Percentiles rank a stretch among this genome's conserved stretches.
Evolutionary conservation across 441 rosid genomes (phyloP).

Genomic region (Adansonia rubrostipa): DNA sequence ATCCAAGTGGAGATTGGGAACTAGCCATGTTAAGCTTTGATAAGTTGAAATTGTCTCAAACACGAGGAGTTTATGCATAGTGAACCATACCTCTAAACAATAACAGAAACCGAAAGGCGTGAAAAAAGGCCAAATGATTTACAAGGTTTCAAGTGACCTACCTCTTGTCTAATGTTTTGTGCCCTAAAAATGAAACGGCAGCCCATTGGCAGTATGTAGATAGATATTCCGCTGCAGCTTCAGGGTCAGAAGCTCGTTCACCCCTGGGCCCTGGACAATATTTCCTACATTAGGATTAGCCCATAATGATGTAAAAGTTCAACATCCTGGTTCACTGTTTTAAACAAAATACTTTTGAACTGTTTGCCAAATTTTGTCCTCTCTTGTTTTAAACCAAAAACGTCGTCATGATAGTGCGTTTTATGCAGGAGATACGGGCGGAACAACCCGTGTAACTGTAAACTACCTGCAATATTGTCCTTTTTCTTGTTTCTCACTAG

Average conservation of each 20-base stretch:
- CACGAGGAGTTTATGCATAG: background rate
- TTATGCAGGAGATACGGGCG: background rate
- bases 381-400: background rate
- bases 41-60: background rate
- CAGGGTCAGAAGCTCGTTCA: conserved; percentile 57
- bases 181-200: conserved; percentile 70
- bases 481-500: background rate
- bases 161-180: conserved; percentile 83
- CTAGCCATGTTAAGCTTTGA: background rate
- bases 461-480: conserved; percentile 16
- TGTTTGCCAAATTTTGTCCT: too few species aligned
- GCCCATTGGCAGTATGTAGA: conserved; percentile 81
- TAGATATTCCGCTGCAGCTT: conserved; percentile 78
- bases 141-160: conserved; percentile 31
- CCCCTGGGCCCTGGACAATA: conserved; percentile 42
- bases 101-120: background rate
- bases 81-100: background rate
- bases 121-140: background rate
- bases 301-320: too few species aligned
- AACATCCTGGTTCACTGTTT: too few species aligned
- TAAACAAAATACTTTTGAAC: too few species aligned
- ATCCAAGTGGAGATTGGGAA: background rate
- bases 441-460: background rate
- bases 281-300: too few species aligned
- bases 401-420: background rate